These are phyloP conservation scores for Mycena polygramma DNA, from an alignment of 768 basidiomycete genomes.

Conservation along the genomic window DNA sequence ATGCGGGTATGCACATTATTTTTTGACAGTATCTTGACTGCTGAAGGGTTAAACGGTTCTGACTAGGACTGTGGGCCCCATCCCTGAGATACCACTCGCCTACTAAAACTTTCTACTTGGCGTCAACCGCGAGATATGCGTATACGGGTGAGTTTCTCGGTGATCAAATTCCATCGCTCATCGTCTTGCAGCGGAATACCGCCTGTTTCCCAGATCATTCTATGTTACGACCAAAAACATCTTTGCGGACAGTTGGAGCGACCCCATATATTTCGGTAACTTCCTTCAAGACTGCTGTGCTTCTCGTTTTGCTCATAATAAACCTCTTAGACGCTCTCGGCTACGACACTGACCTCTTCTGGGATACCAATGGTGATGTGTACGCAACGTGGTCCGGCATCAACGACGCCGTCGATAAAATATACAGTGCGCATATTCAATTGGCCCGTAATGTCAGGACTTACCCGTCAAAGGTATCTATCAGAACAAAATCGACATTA, in stretches of 20 bases:
- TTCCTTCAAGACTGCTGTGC: not conserved
- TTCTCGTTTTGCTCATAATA: not conserved
- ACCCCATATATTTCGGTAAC: slow-evolving; percentile 55
- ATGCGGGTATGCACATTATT: slow-evolving; percentile 45
- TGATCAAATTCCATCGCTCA: slow-evolving; percentile 4
- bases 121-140: slow-evolving; percentile 53
- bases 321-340: slow-evolving; percentile 49
- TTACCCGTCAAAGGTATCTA: slow-evolving; percentile 48
- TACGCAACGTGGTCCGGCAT: slow-evolving; percentile 55
- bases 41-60: not conserved
- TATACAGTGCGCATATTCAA: slow-evolving; percentile 46
- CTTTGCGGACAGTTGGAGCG: slow-evolving; percentile 56
- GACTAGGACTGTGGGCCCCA: slow-evolving; percentile 52
- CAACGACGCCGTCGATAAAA: slow-evolving; percentile 55
- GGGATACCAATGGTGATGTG: slow-evolving; percentile 54
- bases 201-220: slow-evolving; percentile 56
- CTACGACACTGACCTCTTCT: slow-evolving; percentile 58
- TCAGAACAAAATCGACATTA: slow-evolving; percentile 55
- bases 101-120: slow-evolving; percentile 48
- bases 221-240: slow-evolving; percentile 55
- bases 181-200: slow-evolving; percentile 47
- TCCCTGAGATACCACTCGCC: slow-evolving; percentile 51
- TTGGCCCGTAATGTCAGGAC: not conserved
- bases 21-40: not conserved
- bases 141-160: slow-evolving; percentile 49